Percentiles rank a stretch among this genome's conserved stretches.
Conservation (phyloP, 192 early-diverging fungal species). For the Podila horticola region DNA sequence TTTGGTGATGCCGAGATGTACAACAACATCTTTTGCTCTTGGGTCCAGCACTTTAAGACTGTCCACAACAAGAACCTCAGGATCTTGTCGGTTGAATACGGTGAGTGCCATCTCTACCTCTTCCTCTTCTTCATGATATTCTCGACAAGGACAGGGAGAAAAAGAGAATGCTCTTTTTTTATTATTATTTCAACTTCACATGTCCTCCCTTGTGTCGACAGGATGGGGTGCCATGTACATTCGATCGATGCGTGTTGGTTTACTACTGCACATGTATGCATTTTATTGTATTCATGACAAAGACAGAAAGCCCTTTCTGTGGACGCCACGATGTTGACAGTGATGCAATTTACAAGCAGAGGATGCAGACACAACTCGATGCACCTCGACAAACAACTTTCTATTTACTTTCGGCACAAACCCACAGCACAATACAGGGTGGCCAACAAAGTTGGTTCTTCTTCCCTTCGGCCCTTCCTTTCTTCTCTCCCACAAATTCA, state of each 20-base stretch:
- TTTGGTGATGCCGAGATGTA: slow-evolving; percentile 54
- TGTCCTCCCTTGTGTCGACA: neutral
- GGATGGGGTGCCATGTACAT: no score
- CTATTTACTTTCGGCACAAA: neutral
- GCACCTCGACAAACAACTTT: no score
- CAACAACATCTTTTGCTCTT: slow-evolving; percentile 53
- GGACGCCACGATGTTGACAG: no score
- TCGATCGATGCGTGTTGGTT: no score
- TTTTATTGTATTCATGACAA: neutral
- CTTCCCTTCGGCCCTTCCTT: neutral
- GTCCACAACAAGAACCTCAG: slow-evolving; percentile 47
- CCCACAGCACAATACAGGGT: neutral
- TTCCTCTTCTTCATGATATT: neutral
- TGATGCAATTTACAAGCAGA: neutral
- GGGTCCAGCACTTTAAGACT: slow-evolving; percentile 46
- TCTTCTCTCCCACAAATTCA: neutral
- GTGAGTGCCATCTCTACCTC: slow-evolving; percentile 4
- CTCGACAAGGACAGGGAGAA: neutral
- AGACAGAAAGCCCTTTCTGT: neutral
- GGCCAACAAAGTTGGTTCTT: neutral
- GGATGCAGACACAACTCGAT: no score
- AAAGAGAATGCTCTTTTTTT: slow-evolving; percentile 7
- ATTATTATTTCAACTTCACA: slow-evolving; percentile 2
- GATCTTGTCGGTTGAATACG: slow-evolving; percentile 46
- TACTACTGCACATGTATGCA: neutral